Conservation (phyloP, 495 filamentous ascomycete species). For the Aspergillus panamensis region DNA sequence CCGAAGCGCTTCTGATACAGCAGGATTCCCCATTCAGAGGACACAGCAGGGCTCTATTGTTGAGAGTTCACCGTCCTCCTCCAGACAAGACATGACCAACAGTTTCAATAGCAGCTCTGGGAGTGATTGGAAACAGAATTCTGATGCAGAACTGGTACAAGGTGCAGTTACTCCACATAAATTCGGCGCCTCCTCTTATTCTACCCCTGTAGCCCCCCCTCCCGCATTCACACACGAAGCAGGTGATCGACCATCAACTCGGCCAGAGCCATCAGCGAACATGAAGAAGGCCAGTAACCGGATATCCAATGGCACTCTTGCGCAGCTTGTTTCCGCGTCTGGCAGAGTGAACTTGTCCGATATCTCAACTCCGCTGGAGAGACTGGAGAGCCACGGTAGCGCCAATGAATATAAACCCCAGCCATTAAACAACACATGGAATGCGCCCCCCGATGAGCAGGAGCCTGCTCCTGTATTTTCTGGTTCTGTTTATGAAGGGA, state of each 20-base stretch:
- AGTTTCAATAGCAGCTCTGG: slow-evolving; percentile 51
- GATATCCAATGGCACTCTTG: slow-evolving; percentile 75
- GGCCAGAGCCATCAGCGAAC: slow-evolving; percentile 70
- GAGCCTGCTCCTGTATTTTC: not conserved
- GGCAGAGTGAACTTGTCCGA: slow-evolving; percentile 43
- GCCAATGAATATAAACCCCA: not conserved
- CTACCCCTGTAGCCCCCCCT: slow-evolving; percentile 69
- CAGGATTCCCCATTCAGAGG: slow-evolving; percentile 23
- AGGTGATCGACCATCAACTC: slow-evolving; percentile 59
- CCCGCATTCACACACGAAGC: slow-evolving; percentile 73
- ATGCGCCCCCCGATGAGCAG: not conserved
- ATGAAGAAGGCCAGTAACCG: slow-evolving; percentile 72
- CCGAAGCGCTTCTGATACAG: slow-evolving; percentile 55
- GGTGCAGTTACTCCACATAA: slow-evolving; percentile 39
- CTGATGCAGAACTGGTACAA: slow-evolving; percentile 14
- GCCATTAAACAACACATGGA: slow-evolving; percentile 5
- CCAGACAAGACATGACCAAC: slow-evolving; percentile 39
- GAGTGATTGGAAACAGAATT: slow-evolving; percentile 46
- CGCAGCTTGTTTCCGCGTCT: slow-evolving; percentile 64
- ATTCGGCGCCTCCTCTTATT: slow-evolving; percentile 55
- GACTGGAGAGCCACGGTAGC: slow-evolving; percentile 28
- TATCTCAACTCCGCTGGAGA: slow-evolving; percentile 35
- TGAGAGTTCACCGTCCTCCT: slow-evolving; percentile 34
- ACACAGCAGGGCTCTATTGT: slow-evolving; percentile 27
- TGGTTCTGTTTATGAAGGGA: not conserved